phyloP scores from a whole-genome alignment of 495 filamentous ascomycete genomes.

The Aspergillus sclerotioniger region DNA sequence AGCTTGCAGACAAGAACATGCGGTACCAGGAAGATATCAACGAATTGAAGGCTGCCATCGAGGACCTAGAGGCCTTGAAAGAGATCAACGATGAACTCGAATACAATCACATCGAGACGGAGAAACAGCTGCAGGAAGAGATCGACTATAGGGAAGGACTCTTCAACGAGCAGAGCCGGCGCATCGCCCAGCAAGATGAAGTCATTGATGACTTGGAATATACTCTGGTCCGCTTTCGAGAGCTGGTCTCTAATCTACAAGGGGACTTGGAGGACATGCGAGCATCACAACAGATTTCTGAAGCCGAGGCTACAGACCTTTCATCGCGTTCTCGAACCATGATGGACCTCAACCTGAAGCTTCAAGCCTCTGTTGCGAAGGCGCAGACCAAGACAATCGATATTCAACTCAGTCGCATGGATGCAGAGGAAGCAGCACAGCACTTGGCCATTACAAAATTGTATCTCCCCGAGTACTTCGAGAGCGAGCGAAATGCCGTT shows the following conservation, averaged over 20 bases:
- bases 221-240: conserved; percentile 80
- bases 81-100: conserved; percentile 94
- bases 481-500: conserved; percentile 75
- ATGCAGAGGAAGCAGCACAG: conserved; percentile 84
- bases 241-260: conserved; percentile 83
- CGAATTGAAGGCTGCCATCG: conserved; percentile 73
- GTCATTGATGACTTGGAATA: conserved; percentile 85
- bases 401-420: conserved; percentile 80
- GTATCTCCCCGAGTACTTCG: conserved; percentile 87
- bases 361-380: conserved; percentile 84
- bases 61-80: conserved; percentile 81
- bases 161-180: conserved; percentile 71
- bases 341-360: conserved; percentile 93
- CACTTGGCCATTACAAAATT: conserved; percentile 83
- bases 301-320: conserved; percentile 85
- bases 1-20: conserved; percentile 82
- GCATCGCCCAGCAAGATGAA: conserved; percentile 62
- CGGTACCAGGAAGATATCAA: conserved; percentile 77
- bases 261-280: conserved; percentile 87
- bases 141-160: conserved; percentile 77
- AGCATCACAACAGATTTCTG: conserved; percentile 85
- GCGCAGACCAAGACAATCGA: conserved; percentile 92
- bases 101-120: conserved; percentile 85
- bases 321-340: conserved; percentile 82
- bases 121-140: conserved; percentile 92